These are phyloP conservation scores for Cladochytrium replicatum DNA, from an alignment of 192 early-diverging fungal genomes.

Conservation along the genomic window DNA sequence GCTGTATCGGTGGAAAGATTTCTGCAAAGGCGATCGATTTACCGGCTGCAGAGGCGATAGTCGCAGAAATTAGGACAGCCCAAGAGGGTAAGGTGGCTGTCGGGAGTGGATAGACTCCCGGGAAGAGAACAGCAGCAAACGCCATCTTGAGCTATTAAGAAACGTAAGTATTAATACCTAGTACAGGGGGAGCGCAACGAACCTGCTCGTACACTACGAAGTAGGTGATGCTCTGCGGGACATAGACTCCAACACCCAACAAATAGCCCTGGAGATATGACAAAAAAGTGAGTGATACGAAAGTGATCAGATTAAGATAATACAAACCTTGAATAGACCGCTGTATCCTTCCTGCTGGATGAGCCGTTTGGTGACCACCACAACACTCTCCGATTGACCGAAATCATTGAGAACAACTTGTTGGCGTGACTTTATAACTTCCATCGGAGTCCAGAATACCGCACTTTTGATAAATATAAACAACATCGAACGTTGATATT, in stretches of 20 bases:
- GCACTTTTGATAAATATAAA: no score
- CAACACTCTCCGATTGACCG: no score
- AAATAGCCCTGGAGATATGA: slow-evolving; percentile 50
- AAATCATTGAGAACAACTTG: no score
- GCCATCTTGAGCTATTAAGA: not conserved
- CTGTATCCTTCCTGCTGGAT: no score
- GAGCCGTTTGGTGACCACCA: no score
- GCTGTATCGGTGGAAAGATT: no score
- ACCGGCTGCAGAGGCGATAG: not conserved
- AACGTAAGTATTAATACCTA: not conserved
- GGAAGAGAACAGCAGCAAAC: not conserved
- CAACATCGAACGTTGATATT: no score
- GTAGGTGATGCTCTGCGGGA: slow-evolving; percentile 45
- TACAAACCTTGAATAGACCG: no score
- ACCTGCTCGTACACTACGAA: slow-evolving; percentile 42
- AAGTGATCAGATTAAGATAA: no score
- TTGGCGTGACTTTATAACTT: not conserved
- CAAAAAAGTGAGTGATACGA: not conserved
- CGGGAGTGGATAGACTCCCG: not conserved
- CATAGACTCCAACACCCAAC: slow-evolving; percentile 47
- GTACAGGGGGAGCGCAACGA: not conserved
- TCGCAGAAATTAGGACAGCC: not conserved
- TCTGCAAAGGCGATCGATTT: no score
- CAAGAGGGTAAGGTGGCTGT: not conserved
- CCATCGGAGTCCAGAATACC: slow-evolving; percentile 1